Evolutionary conservation across 116 monocot genomes (phyloP), one percentile per base, ranked within the genome.

Genomic region (Thalassia testudinum): DNA sequence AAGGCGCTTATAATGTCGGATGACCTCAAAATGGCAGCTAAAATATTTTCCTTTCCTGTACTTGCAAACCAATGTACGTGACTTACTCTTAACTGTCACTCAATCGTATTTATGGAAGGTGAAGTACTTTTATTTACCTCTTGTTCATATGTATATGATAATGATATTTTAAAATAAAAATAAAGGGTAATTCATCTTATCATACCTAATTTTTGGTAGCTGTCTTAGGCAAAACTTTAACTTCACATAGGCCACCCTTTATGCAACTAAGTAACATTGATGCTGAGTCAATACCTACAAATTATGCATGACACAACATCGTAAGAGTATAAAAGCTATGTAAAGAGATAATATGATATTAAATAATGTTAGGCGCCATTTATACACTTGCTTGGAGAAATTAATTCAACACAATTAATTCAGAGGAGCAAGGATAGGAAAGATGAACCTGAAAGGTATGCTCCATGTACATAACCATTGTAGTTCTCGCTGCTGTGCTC

Each of bases 381-480:
- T n/a, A n/a, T n/a, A n/a, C n/a, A n/a, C n/a, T n/a, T n/a, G n/a
- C n/a, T n/a, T n/a, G n/a, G n/a, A n/a, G n/a, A n/a, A n/a, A n/a
- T n/a, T n/a, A 40, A 40, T 40, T 14, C 7, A 7, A 40, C 40
- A 8, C 40, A 40, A 14, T 8, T 14, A 14, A 7, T 14, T 40
- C 40, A 40, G 40, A 40, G 14, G 11, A 40, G 11, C 14, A 40
- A 40, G 40, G 11, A 40, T 40, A 8, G 14, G 26, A 59, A 20
- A 23, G 40, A 27, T n/a, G n/a, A 42, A 50, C 83, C 75, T 69
- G 84, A 62, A 20, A 85, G 67, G 26, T 85, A 91, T 21, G 82
- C 85, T 7, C 85, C 85, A 48, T 91, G 85, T 28, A 91, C 91
- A 57, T 81, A 85, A 25, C 85, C 91, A 64, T 85, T 91, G 58